Base-by-base conservation (phyloP, 257 asterid species). In the Penstemon eatonii region DNA sequence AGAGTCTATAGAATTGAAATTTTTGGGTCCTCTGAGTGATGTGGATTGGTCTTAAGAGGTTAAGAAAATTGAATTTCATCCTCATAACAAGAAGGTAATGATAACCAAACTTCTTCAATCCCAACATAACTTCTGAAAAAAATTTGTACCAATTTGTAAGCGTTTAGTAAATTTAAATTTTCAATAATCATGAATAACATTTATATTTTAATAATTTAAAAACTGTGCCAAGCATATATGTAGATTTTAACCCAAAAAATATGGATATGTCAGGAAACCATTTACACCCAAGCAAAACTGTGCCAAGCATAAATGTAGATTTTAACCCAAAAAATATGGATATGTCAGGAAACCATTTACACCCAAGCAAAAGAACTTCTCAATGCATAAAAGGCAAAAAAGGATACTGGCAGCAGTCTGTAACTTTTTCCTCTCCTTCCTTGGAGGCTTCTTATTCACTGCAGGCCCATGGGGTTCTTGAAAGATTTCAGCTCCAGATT, bases 391-490 rank as follows among this genome's bases (percentile, higher is more conserved):
- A 80, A 57, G 52, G 66, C 51, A 18, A 68, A 66, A 80, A 86
- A 83, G 98, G 96, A 89, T 92, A 92, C 98, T 75, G 75, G 89
- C 76, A 67, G 80, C 63, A 73, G 56, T 73, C 65, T 46, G 73
- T 68, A 78, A 72, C 83, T 87, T 89, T 79, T 83, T 89, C 78
- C 88, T 80, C 78, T 78, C 89, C 83, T 92, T 92, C 75, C 89
- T 81, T 25, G 81, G 88, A 65, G 96, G 92, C 76, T 87, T 92
- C 79, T 70, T 87, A 66, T 71, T 80, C 69, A 75, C 80, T 56
- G 78, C 74, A 66, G 73, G 70, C 39, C 81, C 87, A 57, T 79
- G 79, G 68, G 72, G 78, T 85, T 83, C 88, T 69, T 71, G 75
- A 80, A 38, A 58, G 68, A 62, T 69, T 49, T 66, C 91, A 49